Evolutionary conservation across 208 protist genomes (phyloP), one percentile per base, ranked within the genome.

Genomic region (Lotmaria passim): DNA sequence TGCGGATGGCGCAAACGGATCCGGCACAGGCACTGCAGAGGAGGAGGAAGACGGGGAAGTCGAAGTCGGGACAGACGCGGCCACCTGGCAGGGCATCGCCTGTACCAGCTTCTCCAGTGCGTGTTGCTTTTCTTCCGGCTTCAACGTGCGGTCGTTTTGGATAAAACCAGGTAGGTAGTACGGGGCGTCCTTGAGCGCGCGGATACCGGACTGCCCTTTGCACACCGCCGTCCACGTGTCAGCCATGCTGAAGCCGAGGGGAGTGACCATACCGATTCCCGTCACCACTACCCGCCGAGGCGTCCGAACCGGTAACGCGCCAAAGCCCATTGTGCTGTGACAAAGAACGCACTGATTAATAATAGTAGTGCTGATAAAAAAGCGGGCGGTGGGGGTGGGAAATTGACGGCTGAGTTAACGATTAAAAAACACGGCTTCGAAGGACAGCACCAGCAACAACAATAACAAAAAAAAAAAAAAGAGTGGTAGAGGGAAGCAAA

Each of bases 221-320:
- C 95, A 83, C 5, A 98, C 68, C 1, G 69, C 68, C 1, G 60
- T 34, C 96, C 97, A 99, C 17, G 89, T 94, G 15, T 67, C 44
- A 6, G 75, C 12, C 3, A 89, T 82, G n/a, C 67, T 80, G 7
- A 88, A 30, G 21, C 96, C 98, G 14, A 99, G 79, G 8, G 98
- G 97, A 4, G 95, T 97, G 10, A 99, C 93, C 8, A 96, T 34
- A 28, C 98, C 98, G 12, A 99, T 70, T 0, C 98, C 98, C 0
- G 96, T 98, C 10, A 99, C 95, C 3, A 99, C 97, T 5, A 99
- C 97, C 36, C 97, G 89, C 12, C 90, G 80, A 19, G 83, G 79
- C 12, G 71, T 41, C 11, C 52, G 33, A 3, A 78, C 62, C 7
- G 87, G 76, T 55, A 92, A 79, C 19, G 79, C 59, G 3, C 69